A percentile compares a stretch with the other conserved stretches of the same genome.
These are phyloP conservation scores for Lasiodiplodia hormozganensis DNA, from an alignment of 2,329 filamentous ascomycete genomes.

Conservation along the genomic window DNA sequence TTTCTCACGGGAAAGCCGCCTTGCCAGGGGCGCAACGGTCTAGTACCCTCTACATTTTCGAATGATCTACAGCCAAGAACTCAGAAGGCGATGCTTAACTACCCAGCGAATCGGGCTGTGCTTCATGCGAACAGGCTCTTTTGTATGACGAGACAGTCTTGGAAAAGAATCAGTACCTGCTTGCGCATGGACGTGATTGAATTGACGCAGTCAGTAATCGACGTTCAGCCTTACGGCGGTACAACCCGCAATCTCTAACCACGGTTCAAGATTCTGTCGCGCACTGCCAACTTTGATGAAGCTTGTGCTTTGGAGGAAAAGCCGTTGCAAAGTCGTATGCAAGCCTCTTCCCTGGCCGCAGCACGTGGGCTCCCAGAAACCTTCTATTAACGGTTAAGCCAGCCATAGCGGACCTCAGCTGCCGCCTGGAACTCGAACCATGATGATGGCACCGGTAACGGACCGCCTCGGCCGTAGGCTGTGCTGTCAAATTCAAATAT, in stretches of 20 bases:
- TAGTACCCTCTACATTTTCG: too few relatives aligned
- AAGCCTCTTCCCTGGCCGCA: conserved; percentile 4
- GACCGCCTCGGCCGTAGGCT: background rate
- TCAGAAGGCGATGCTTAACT: too few relatives aligned
- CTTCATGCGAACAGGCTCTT: too few relatives aligned
- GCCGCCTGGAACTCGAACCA: background rate
- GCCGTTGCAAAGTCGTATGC: background rate
- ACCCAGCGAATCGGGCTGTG: too few relatives aligned
- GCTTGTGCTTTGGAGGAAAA: conserved; percentile 13
- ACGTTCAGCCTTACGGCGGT: background rate
- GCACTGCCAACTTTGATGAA: background rate
- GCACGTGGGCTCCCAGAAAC: conserved; percentile 1
- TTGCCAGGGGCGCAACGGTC: too few relatives aligned
- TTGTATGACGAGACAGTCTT: too few relatives aligned
- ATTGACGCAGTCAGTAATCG: background rate
- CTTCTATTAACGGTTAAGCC: background rate
- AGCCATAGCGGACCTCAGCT: background rate
- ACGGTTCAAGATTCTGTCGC: conserved; percentile 6
- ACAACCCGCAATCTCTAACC: background rate
- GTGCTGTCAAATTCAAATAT: conserved; percentile 1
- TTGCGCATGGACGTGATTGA: background rate
- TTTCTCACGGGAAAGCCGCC: too few relatives aligned
- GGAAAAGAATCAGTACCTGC: too few relatives aligned
- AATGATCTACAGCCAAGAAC: too few relatives aligned
- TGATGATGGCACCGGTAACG: conserved; percentile 12